Percentiles rank a stretch among this genome's conserved stretches.
Conservation (phyloP, 805 yeast species). For the Cyberlindnera galapagoensis region DNA sequence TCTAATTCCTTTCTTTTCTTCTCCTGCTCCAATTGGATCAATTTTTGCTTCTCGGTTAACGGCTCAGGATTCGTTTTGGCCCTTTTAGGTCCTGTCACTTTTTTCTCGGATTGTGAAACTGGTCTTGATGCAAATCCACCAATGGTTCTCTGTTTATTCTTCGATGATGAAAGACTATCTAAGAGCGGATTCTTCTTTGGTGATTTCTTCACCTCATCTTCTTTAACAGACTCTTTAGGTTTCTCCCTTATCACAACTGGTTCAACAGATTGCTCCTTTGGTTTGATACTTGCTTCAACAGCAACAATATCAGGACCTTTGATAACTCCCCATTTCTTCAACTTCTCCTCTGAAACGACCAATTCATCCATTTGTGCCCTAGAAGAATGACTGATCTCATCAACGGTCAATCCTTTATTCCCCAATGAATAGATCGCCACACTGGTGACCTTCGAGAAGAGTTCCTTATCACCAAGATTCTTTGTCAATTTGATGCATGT, state of each 20-base stretch:
- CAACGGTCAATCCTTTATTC: conserved; percentile 13
- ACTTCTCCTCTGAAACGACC: conserved; percentile 8
- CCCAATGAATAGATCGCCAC: conserved; percentile 36
- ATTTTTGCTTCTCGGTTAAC: conserved; percentile 8
- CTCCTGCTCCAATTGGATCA: conserved; percentile 6
- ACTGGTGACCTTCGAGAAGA: conserved; percentile 27
- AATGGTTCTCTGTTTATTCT: conserved; percentile 11
- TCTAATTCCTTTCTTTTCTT: conserved; percentile 23
- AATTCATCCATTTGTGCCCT: conserved; percentile 8
- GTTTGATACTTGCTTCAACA: not conserved
- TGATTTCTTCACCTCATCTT: not conserved
- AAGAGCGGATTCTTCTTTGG: not conserved
- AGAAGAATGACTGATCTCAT: conserved; percentile 13
- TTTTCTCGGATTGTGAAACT: too few species aligned
- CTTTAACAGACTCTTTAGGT: too few species aligned
- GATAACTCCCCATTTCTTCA: conserved; percentile 20
- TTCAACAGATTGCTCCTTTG: too few species aligned
- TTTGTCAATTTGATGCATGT: conserved; percentile 18
- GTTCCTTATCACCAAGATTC: conserved; percentile 21
- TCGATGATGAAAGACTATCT: too few species aligned
- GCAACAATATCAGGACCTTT: conserved; percentile 22
- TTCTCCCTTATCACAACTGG: too few species aligned
- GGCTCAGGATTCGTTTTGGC: conserved; percentile 15
- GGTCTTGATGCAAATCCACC: too few species aligned
- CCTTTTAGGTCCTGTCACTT: too few species aligned